These are phyloP conservation scores for Aspergillus saccharolyticus DNA, from an alignment of 495 filamentous ascomycete genomes.

Conservation along the genomic window DNA sequence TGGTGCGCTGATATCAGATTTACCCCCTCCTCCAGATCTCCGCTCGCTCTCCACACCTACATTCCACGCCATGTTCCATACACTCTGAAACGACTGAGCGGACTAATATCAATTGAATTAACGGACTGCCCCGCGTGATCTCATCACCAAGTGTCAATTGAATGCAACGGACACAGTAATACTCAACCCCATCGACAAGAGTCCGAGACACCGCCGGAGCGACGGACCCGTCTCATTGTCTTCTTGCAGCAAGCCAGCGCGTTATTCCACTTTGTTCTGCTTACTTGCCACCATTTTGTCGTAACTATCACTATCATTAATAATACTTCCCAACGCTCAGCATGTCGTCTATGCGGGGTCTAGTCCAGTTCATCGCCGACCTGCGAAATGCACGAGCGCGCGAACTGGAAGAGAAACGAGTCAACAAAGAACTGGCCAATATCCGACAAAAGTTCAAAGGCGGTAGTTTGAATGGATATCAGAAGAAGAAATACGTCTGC, in stretches of 20 bases:
- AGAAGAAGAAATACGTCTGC: constrained; percentile 99
- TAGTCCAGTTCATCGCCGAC: constrained; percentile 98
- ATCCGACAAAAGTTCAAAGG: constrained; percentile 77
- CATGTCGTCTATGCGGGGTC: constrained; percentile 73
- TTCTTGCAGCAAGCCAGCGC: neutral
- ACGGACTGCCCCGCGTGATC: constrained; percentile 26
- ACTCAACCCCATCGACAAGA: constrained; percentile 13
- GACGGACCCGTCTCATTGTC: neutral
- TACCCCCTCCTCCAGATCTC: constrained; percentile 2
- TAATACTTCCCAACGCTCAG: neutral
- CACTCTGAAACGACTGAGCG: constrained; percentile 8
- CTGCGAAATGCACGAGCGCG: constrained; percentile 89
- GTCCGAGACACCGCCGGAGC: neutral
- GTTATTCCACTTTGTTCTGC: neutral
- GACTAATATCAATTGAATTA: neutral
- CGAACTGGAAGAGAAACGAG: constrained; percentile 96
- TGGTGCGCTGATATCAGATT: constrained; percentile 9
- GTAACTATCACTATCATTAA: neutral
- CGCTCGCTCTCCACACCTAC: constrained; percentile 6
- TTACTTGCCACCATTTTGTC: neutral
- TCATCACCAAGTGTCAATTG: constrained; percentile 29
- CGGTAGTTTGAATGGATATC: constrained; percentile 86
- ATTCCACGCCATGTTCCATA: constrained; percentile 17
- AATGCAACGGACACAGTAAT: constrained; percentile 24
- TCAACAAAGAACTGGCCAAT: constrained; percentile 99